Base-by-base conservation (phyloP, 129 eudicot species). In the Centella asiatica region DNA sequence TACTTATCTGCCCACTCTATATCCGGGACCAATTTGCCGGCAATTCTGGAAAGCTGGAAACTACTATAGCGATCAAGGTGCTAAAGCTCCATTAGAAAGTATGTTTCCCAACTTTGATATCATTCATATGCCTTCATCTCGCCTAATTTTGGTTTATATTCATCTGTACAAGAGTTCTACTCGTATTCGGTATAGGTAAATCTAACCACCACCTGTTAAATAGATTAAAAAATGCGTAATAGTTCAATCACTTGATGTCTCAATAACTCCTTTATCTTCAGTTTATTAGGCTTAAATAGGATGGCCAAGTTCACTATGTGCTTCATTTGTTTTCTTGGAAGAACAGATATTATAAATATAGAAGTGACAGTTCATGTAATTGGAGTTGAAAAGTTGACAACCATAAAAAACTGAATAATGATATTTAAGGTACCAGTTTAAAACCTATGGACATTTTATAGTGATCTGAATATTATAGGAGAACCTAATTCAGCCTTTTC, bases 1-100 rank as follows among this genome's bases (percentile, higher is more conserved):
- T 48, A 67, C 81, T 73, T 76, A 89, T 24, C 74, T 81, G 31
- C 80, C 95, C 8, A 71, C 94, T 31, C 31, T 84, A 45, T 81
- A 80, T 54, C 76, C 90, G 9, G 95, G 95, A 27, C 95, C 98
- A n/a, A 51, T 90, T 66, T 79, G 89, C 67, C 82, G 94, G 39
- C 94, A 90, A 66, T 90, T 90, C 69, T 90, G 98, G 98, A 90
- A 74, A 84, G 95, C 95, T 49, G 98, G 98, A 60, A 64, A 78
- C 32, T 90, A 90, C 62, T 74, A 80, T 23, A 85, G 79, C 31
- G 81, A 60, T 68, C 79, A 75, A 54, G 58, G 48, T 44, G 71
- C 82, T 9, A 84, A 77, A 51, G 48, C 90, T 49, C 66, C 75
- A 36, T 24, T 57, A 58, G 74, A 79, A 82, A 77, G 98, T 90